phyloP scores from a whole-genome alignment of 2,329 filamentous ascomycete genomes.

The Samsoniella hepiali region DNA sequence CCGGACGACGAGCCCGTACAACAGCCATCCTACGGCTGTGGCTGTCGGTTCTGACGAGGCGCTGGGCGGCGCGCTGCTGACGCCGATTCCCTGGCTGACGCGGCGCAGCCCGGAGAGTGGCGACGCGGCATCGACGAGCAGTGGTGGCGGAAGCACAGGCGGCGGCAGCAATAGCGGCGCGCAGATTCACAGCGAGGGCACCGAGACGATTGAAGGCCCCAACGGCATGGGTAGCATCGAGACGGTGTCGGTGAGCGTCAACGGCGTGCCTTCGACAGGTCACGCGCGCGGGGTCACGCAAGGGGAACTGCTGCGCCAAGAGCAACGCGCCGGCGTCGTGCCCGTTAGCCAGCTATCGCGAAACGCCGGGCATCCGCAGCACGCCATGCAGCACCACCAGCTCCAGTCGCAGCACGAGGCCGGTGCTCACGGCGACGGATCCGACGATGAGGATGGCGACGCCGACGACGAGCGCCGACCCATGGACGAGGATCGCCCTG shows the following conservation, averaged over 20 bases:
- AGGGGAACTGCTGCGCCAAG: constrained; percentile 80
- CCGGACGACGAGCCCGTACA: constrained; percentile 31
- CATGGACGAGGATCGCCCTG: neutral
- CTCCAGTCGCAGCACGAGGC: constrained; percentile 17
- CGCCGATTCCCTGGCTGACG: constrained; percentile 87
- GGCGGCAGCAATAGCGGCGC: constrained; percentile 29
- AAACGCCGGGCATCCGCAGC: constrained; percentile 30
- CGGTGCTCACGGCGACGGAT: constrained; percentile 21
- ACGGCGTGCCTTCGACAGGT: constrained; percentile 59
- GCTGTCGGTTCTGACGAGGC: constrained; percentile 79
- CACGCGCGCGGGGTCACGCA: constrained; percentile 65
- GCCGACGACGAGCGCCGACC: constrained; percentile 18
- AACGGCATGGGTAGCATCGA: constrained; percentile 77
- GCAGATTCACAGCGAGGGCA: constrained; percentile 65
- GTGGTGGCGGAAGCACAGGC: constrained; percentile 14
- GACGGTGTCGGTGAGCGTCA: constrained; percentile 73
- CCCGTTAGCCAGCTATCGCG: constrained; percentile 60
- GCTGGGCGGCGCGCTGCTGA: constrained; percentile 84
- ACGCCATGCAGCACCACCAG: constrained; percentile 9
- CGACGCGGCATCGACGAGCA: constrained; percentile 22
- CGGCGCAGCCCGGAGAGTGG: constrained; percentile 34
- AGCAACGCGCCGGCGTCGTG: constrained; percentile 78
- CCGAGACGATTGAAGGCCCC: constrained; percentile 76
- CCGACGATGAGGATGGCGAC: constrained; percentile 17
- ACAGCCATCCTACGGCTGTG: constrained; percentile 21